Conservation (phyloP, 768 basidiomycete species). For the Mycena olivaceomarginata region DNA sequence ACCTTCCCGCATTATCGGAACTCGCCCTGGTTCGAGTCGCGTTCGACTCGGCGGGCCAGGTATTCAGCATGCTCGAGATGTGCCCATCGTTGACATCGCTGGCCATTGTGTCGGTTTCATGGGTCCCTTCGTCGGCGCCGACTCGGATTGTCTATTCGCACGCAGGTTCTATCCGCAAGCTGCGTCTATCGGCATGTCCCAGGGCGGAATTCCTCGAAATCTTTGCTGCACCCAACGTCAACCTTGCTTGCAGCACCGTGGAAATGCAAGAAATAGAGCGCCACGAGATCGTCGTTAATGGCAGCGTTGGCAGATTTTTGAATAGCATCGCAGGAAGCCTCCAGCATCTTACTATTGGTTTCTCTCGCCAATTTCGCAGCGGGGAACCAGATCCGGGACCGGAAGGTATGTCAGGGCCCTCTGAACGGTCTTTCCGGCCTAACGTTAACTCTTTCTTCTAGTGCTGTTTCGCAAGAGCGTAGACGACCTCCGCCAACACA, state of each 20-base stretch:
- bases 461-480: too few species aligned
- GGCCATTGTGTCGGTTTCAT: neutral
- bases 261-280: neutral
- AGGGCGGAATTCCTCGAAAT: neutral
- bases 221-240: neutral
- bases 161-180: neutral
- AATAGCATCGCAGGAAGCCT: neutral
- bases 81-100: conserved; percentile 21
- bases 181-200: neutral
- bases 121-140: neutral
- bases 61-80: conserved; percentile 27
- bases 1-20: neutral
- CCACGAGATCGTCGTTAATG: neutral
- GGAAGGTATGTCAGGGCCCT: too few species aligned
- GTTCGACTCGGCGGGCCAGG: neutral
- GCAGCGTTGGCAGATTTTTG: conserved; percentile 12
- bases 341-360: neutral
- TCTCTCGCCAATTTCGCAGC: neutral
- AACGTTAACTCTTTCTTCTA: too few species aligned
- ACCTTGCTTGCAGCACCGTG: neutral
- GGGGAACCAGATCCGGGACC: too few species aligned
- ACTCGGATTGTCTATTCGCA: neutral
- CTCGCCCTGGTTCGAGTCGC: neutral
- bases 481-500: too few species aligned
- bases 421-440: too few species aligned